A percentile compares a stretch with the other conserved stretches of the same genome.
These are phyloP conservation scores for Auricularia sp. DNA, from an alignment of 768 basidiomycete genomes.

Conservation along the genomic window DNA sequence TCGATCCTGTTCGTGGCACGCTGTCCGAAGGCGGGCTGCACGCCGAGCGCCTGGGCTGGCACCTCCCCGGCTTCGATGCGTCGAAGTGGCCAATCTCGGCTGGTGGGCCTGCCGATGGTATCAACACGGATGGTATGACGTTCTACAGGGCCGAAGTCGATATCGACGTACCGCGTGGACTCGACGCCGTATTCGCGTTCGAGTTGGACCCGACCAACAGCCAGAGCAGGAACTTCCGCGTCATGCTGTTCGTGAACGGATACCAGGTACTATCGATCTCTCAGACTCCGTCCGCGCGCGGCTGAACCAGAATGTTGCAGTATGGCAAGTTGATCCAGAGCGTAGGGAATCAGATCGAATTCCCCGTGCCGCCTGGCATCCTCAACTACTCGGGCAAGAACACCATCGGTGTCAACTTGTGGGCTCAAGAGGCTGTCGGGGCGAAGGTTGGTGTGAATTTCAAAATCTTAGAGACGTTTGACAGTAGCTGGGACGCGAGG, in stretches of 20 bases:
- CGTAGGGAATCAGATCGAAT: not conserved
- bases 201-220: not conserved
- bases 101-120: not conserved
- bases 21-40: conserved; percentile 52
- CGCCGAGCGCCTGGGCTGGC: conserved; percentile 49
- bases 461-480: not conserved
- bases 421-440: not conserved
- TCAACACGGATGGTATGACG: not conserved
- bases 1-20: conserved; percentile 38
- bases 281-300: too few species aligned
- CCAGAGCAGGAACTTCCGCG: not conserved
- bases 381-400: not conserved
- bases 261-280: not conserved
- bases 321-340: not conserved
- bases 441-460: not conserved
- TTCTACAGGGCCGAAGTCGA: not conserved
- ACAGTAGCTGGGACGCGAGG: not conserved
- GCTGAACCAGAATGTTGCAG: not conserved
- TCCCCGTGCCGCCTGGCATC: not conserved
- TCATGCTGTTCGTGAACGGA: not conserved
- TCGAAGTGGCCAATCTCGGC: not conserved
- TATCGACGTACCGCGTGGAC: not conserved
- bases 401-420: not conserved
- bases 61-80: conserved; percentile 15
- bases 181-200: not conserved